Percentiles rank a stretch among this genome's conserved stretches.
These are phyloP conservation scores for Exserohilum turcica DNA, from an alignment of 2,329 filamentous ascomycete genomes.

Conservation along the genomic window DNA sequence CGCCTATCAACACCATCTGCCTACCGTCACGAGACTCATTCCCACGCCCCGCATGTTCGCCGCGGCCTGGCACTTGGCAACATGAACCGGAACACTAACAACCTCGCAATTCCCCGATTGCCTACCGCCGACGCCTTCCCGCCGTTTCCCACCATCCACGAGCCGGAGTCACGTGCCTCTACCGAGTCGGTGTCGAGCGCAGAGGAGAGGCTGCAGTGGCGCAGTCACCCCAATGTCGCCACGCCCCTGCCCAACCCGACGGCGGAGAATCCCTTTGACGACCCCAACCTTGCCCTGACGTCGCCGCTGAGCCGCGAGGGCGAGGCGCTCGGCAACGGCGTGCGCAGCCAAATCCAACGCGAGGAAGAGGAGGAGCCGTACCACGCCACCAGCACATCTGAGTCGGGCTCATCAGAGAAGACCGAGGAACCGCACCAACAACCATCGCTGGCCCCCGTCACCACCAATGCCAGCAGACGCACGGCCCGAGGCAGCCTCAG, in stretches of 20 bases:
- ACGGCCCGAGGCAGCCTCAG: background rate
- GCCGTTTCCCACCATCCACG: constrained; percentile 1
- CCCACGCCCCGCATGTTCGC: constrained; percentile 9
- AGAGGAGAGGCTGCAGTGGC: constrained; percentile 31
- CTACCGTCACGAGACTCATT: background rate
- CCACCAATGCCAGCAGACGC: constrained; percentile 2
- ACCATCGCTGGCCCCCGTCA: background rate
- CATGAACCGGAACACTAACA: constrained; percentile 12
- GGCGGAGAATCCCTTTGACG: constrained; percentile 29
- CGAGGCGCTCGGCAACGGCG: background rate
- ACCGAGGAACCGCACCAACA: constrained; percentile 1
- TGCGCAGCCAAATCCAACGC: background rate
- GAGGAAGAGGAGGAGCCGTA: constrained; percentile 7
- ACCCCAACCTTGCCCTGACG: constrained; percentile 6
- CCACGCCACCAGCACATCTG: background rate
- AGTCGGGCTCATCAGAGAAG: constrained; percentile 4
- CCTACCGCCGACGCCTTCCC: constrained; percentile 11
- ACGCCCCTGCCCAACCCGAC: constrained; percentile 21
- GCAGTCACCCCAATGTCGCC: constrained; percentile 26
- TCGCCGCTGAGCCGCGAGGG: constrained; percentile 1
- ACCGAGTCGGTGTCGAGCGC: constrained; percentile 25
- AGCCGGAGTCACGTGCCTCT: constrained; percentile 2
- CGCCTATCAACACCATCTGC: background rate
- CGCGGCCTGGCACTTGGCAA: constrained; percentile 12
- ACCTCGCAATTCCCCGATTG: constrained; percentile 10